Conservation (phyloP, 1,139 yeast genomes). For the Suhomyces maxii region DNA sequence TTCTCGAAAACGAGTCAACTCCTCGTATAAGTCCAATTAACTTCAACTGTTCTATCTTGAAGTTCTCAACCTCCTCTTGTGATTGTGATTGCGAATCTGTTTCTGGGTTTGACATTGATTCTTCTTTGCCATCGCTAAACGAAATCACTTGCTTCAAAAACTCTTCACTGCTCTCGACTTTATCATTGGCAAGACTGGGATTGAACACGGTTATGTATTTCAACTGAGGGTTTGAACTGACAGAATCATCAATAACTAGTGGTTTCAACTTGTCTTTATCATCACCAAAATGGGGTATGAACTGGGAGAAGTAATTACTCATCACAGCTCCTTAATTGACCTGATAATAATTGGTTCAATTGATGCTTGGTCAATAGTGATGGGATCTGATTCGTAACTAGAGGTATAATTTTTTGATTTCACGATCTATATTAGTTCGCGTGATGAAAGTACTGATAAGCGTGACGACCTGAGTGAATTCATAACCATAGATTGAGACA, state of each 20-base stretch:
- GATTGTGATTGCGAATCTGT: too few relatives aligned
- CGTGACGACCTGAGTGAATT: too few relatives aligned
- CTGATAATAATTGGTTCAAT: too few relatives aligned
- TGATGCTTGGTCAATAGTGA: too few relatives aligned
- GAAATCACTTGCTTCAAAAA: constrained; percentile 31
- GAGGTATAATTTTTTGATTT: not conserved
- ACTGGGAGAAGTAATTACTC: constrained; percentile 18
- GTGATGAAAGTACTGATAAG: not conserved
- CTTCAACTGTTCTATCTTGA: constrained; percentile 28
- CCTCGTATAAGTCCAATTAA: constrained; percentile 43
- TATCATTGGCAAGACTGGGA: constrained; percentile 10
- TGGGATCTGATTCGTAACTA: too few relatives aligned
- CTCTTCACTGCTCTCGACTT: constrained; percentile 30
- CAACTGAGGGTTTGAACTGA: constrained; percentile 7
- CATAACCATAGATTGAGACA: too few relatives aligned
- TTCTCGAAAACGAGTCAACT: constrained; percentile 28
- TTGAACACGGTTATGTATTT: constrained; percentile 15
- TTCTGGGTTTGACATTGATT: constrained; percentile 8
- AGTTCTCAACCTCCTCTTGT: not conserved
- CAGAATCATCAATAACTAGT: constrained; percentile 1
- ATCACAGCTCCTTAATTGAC: constrained; percentile 3
- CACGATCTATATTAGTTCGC: not conserved
- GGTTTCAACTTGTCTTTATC: constrained; percentile 2
- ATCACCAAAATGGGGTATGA: constrained; percentile 13
- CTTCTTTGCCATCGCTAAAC: constrained; percentile 21